These are phyloP conservation scores for Meyerozyma elateridarum DNA, from an alignment of 1,139 yeast species.

Conservation along the genomic window DNA sequence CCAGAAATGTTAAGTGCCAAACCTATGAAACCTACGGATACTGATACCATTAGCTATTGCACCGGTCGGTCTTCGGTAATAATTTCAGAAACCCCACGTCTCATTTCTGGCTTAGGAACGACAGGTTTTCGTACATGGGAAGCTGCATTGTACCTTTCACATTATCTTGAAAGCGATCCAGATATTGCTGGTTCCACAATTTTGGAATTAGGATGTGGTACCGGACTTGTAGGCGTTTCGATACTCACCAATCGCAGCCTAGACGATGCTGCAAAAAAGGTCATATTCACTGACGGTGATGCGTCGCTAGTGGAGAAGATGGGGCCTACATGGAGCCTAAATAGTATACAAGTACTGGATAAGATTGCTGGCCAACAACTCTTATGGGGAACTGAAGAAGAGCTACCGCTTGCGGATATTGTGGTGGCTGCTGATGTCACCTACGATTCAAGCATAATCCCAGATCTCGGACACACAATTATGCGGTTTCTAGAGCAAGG, in stretches of 20 bases:
- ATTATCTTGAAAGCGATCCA: conserved; percentile 29
- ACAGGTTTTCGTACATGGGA: conserved; percentile 96
- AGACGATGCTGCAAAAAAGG: conserved; percentile 14
- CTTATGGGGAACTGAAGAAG: conserved; percentile 52
- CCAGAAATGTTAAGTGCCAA: conserved; percentile 31
- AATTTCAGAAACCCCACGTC: conserved; percentile 56
- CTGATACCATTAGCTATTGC: conserved; percentile 46
- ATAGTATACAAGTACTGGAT: too few species aligned
- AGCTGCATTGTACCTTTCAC: conserved; percentile 69
- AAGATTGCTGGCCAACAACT: conserved; percentile 41
- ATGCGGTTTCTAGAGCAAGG: too few species aligned
- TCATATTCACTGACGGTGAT: conserved; percentile 77
- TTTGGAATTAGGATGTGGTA: conserved; percentile 84
- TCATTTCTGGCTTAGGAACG: conserved; percentile 70
- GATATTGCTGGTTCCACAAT: conserved; percentile 23
- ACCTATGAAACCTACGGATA: conserved; percentile 39
- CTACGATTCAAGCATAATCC: conserved; percentile 64
- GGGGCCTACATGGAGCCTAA: too few species aligned
- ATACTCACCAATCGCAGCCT: conserved; percentile 24
- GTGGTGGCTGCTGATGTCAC: conserved; percentile 84
- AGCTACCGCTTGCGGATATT: conserved; percentile 31
- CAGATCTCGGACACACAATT: conserved; percentile 49
- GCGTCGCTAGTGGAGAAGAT: conserved; percentile 53
- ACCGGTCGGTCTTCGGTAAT: conserved; percentile 32
- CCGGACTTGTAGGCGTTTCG: conserved; percentile 76